Base-by-base conservation (phyloP, 2,329 filamentous ascomycete genomes). In the Hirsutella thompsonii region DNA sequence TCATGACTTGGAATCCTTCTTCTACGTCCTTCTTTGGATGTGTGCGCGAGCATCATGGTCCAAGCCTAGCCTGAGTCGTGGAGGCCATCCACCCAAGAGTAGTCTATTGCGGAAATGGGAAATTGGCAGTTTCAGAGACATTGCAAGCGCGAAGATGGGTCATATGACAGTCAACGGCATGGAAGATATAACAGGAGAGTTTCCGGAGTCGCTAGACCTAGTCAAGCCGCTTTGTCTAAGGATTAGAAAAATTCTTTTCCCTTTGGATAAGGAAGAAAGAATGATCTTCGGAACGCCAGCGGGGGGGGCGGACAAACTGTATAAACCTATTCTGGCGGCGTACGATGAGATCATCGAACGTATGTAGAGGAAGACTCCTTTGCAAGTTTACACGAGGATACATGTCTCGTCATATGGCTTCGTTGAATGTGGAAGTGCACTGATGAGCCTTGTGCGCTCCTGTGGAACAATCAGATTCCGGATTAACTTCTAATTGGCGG, bases 171-270 rank as follows among this genome's bases (percentile, higher is more conserved):
- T 38, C 3, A 37, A 45, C 37, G 33, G 42, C 40, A 21, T 48
- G 19, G 35, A 42, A 35, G 3, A 5, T 4, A 40, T 50, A 9
- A 34, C 49, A 44, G 11, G 10, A 2, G 44, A 49, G 37, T 51
- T 51, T 34, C 48, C 48, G 34, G 19, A 38, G 3, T n/a, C 34
- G 1, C 40, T 51, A 5, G 37, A 51, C 19, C 13, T 37, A n/a
- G 38, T 49, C 8, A 49, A 50, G 32, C 47, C 43, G 9, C 45
- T 50, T 11, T 51, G 46, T 23, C 10, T 45, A n/a, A 30, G 20
- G n/a, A 44, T 51, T 11, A 45, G 43, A 37, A 36, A 8, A 29
- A 8, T 29, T 41, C 26, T 29, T 8, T 29, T 29, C 13, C n/a
- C n/a, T n/a, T n/a, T n/a, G n/a, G 26, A 13, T 8, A 13, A 29